Base-by-base conservation (phyloP, 169 alveolate species). In the Theileria sp. region DNA sequence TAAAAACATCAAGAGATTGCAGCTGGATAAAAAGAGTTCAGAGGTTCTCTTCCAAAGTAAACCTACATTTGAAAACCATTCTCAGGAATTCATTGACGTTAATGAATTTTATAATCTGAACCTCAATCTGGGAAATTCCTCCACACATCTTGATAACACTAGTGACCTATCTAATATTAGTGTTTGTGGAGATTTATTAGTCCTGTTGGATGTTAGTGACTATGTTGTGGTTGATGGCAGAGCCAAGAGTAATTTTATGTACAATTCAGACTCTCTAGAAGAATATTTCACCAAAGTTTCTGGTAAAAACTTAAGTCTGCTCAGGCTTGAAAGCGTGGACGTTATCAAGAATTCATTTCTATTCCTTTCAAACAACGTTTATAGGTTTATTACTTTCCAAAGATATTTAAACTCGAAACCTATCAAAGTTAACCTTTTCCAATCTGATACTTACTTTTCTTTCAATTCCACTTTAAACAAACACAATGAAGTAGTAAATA, bases 31-130 rank as follows among this genome's bases (percentile, higher is more conserved):
- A 51, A 74, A 82, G 34, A 72, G 86, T 23, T 62, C 84, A 5
- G 51, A 71, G 62, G 86, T 78, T 25, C 73, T 83, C 17, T 83
- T 83, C 58, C 54, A 44, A 44, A 78, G 89, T 32, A 34, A 17
- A 25, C 19, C 51, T 25, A 64, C 17, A 49, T 15, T 64, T 21
- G 72, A 64, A 38, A 38, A 64, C 54, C 54, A 64, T 19, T 32
- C 32, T 21, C 23, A n/a, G 25, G 72, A 64, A 19, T 64, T 64
- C 72, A 64, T 30, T 21, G 72, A 64, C 72, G 44, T 64, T 21
- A 64, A 64, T 34, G 51, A 15, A 4, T 23, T n/a, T 8, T 64
- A 64, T 38, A 6, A 21, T 15, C 72, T 64, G 49, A 64, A 26
- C 54, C 51, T 64, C 6, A 32, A 23, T 38, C 0, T 38, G 50